Evolutionary conservation across 2,329 filamentous ascomycete genomes (phyloP).

Genomic region (Colletotrichum camelliae): DNA sequence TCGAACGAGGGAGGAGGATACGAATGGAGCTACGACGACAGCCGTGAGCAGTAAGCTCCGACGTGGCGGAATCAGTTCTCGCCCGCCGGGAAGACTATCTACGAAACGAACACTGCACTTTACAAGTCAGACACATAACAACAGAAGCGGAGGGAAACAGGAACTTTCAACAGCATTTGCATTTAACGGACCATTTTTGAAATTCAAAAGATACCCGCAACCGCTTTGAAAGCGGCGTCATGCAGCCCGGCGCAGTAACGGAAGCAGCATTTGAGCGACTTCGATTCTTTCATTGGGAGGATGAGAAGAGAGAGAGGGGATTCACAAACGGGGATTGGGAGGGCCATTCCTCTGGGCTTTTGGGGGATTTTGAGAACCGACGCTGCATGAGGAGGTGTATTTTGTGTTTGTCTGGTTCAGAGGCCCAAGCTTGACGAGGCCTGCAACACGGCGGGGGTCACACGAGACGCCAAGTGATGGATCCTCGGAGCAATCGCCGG

Average conservation of each 20-base stretch:
- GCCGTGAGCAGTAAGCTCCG: not conserved
- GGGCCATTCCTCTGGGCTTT: not conserved
- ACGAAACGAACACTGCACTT: not conserved
- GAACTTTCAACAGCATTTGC: not conserved
- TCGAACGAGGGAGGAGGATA: constrained; percentile 36
- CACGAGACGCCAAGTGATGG: not conserved
- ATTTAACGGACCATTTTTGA: not conserved
- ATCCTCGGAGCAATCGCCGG: not conserved
- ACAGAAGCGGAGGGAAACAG: not conserved
- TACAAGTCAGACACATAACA: not conserved
- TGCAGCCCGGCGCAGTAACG: not conserved
- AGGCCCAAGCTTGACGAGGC: constrained; percentile 2
- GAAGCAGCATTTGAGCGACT: not conserved
- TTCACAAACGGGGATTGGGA: not conserved
- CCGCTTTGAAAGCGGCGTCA: constrained; percentile 1
- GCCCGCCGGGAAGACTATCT: not conserved
- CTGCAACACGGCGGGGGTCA: not conserved
- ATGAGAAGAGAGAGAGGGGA: not conserved
- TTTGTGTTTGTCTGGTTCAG: not conserved
- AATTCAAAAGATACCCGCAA: not conserved
- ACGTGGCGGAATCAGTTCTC: not conserved
- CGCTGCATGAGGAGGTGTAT: not conserved
- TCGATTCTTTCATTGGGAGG: not conserved
- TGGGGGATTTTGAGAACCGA: not conserved
- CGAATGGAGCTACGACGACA: constrained; percentile 24